Base-by-base conservation (phyloP, 164 flowering plant genomes). In the Magnolia officinalis region DNA sequence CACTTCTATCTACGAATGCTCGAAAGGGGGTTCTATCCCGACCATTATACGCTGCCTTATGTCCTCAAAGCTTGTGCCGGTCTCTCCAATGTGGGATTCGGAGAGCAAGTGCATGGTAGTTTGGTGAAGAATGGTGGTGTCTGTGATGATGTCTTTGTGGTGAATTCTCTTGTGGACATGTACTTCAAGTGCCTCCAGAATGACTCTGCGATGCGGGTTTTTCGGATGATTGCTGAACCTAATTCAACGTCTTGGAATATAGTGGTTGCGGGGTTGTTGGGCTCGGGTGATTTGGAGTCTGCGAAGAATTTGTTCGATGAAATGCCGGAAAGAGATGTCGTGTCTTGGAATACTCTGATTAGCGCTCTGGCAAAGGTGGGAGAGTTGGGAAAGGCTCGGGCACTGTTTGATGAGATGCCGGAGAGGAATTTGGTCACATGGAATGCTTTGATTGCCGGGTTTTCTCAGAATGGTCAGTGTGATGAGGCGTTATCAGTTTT, bases 271-370 rank as follows among this genome's bases (percentile, higher is more conserved):
- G 77, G 77, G 18, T 74, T 76, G 2, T 45, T 80, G 52, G 74
- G 65, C 45, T 65, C 26, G 24, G 78, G 75, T 8, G 73, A 80
- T 74, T 19, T 80, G 64, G 66, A 20, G 65, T n/a, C 59, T 7
- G 82, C 82, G 13, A 51, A n/a, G 71, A 51, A 59, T 26, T 0
- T 73, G 23, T 80, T 80, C 52, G 77, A 73, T 69, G 77, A 69
- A 76, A 80, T 80, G 82, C 77, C 82, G 13, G 37, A 77, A 2
- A 69, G 68, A 70, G 79, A 80, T 70, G 71, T 74, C 0, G 65
- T 52, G 63, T 80, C 79, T 69, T 80, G 82, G 79, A 80, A 80
- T 74, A 77, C 79, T 26, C 71, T 80, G 82, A 37, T 77, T 19
- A 74, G 72, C 63, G 82, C 79, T 73, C 74, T 73, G 70, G 75